Percentiles rank a stretch among this genome's conserved stretches.
These are phyloP conservation scores for Podospora sp. DNA, from an alignment of 495 filamentous ascomycete species.

Conservation along the genomic window DNA sequence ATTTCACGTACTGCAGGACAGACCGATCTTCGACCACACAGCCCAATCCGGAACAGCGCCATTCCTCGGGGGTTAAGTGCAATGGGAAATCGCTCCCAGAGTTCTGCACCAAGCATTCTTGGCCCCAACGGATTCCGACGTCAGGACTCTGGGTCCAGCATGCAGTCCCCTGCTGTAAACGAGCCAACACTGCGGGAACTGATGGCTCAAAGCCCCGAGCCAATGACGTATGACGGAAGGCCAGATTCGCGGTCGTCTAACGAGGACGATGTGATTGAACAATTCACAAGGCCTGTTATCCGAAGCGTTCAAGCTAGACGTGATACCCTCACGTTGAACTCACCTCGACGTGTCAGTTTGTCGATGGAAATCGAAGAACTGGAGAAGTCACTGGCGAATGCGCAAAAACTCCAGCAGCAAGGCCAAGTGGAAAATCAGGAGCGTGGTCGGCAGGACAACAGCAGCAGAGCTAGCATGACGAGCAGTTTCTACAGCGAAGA, in stretches of 20 bases:
- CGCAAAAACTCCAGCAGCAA: slow-evolving; percentile 24
- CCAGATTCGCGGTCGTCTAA: slow-evolving; percentile 18
- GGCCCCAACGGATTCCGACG: slow-evolving; percentile 12
- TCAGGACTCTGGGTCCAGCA: slow-evolving; percentile 12
- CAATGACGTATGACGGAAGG: background rate
- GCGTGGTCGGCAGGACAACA: background rate
- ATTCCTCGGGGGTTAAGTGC: background rate
- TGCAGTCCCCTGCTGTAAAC: background rate
- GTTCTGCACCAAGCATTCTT: slow-evolving; percentile 15
- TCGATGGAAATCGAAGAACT: slow-evolving; percentile 51
- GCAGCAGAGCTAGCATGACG: slow-evolving; percentile 21
- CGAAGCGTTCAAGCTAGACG: slow-evolving; percentile 46
- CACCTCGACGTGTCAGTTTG: slow-evolving; percentile 42
- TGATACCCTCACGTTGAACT: slow-evolving; percentile 42
- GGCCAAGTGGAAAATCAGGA: slow-evolving; percentile 10
- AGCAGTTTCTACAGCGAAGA: slow-evolving; percentile 36
- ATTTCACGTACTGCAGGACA: background rate
- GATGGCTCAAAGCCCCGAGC: slow-evolving; percentile 15
- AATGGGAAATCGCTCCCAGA: slow-evolving; percentile 7
- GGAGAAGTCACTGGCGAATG: slow-evolving; percentile 34
- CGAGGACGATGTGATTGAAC: slow-evolving; percentile 30
- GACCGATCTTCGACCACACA: background rate
- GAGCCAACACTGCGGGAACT: slow-evolving; percentile 4
- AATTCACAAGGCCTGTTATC: slow-evolving; percentile 40
- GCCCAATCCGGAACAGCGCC: background rate